Percentiles rank a stretch among this genome's conserved stretches.
Evolutionary conservation across 768 basidiomycete genomes (phyloP).

Genomic region (Chalciporus pseudorubinellus): DNA sequence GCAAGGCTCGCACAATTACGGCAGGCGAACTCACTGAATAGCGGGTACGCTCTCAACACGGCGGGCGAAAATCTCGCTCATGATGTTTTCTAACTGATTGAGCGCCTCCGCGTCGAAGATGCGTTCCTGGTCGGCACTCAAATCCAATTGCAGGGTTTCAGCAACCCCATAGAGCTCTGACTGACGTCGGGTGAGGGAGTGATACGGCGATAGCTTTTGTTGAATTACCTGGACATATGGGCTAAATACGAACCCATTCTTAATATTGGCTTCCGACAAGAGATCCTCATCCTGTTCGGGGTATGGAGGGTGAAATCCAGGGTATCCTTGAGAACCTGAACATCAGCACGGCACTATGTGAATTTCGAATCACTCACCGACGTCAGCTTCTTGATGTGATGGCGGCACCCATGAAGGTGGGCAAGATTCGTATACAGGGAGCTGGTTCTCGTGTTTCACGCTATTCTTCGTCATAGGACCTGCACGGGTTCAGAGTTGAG

Average conservation of each 20-base stretch:
- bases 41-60: slow-evolving; percentile 53
- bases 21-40: slow-evolving; percentile 55
- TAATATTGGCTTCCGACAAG: slow-evolving; percentile 61
- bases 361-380: slow-evolving; percentile 45
- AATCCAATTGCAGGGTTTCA: slow-evolving; percentile 13
- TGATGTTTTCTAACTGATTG: slow-evolving; percentile 64
- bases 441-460: slow-evolving; percentile 27
- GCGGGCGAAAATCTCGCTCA: slow-evolving; percentile 72
- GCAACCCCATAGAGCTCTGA: slow-evolving; percentile 20
- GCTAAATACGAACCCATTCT: slow-evolving; percentile 57
- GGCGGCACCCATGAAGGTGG: slow-evolving; percentile 76
- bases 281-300: slow-evolving; percentile 74
- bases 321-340: slow-evolving; percentile 50
- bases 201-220: not conserved
- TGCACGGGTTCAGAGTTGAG: not conserved
- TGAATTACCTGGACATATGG: slow-evolving; percentile 56
- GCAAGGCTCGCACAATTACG: not conserved
- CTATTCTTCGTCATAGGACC: slow-evolving; percentile 22
- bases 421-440: slow-evolving; percentile 59
- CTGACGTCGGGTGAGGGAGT: slow-evolving; percentile 10
- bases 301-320: slow-evolving; percentile 73
- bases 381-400: slow-evolving; percentile 62
- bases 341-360: not conserved
- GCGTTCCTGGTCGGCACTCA: slow-evolving; percentile 36
- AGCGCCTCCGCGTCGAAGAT: slow-evolving; percentile 53